Conservation (phyloP, 2,329 filamentous ascomycete genomes). For the Teratosphaeria destructans region DNA sequence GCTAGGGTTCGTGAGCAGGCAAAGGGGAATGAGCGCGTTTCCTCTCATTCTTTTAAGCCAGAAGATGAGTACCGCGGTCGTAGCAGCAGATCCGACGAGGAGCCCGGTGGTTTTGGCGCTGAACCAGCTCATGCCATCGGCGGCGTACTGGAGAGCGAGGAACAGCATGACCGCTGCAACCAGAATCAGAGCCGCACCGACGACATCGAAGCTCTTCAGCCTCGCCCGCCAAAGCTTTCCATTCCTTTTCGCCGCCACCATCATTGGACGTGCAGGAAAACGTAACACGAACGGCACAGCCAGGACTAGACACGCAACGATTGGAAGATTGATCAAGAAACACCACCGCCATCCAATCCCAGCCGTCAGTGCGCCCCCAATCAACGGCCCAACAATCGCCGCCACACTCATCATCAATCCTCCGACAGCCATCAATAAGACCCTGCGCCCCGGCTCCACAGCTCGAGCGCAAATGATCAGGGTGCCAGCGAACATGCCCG, state of each 20-base stretch:
- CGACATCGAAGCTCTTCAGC: neutral
- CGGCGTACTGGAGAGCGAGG: neutral
- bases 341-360: constrained; percentile 27
- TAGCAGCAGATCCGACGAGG: neutral
- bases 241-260: neutral
- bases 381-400: constrained; percentile 18
- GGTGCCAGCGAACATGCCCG: constrained; percentile 14
- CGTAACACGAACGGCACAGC: neutral
- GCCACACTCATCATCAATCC: constrained; percentile 13
- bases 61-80: neutral
- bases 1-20: neutral
- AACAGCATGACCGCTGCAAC: neutral
- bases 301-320: constrained; percentile 5
- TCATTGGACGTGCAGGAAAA: neutral
- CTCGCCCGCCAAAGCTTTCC: neutral
- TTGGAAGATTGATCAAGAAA: constrained; percentile 26
- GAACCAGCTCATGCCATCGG: neutral
- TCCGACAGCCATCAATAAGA: constrained; percentile 3
- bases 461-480: constrained; percentile 13
- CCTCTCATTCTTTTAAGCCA: neutral
- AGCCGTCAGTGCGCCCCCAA: constrained; percentile 24
- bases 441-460: neutral
- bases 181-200: neutral
- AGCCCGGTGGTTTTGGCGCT: neutral
- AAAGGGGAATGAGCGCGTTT: neutral